Percentiles rank a stretch among this genome's conserved stretches.
phyloP scores from a whole-genome alignment of 805 yeast species.

The Metschnikowia reukaufii region DNA sequence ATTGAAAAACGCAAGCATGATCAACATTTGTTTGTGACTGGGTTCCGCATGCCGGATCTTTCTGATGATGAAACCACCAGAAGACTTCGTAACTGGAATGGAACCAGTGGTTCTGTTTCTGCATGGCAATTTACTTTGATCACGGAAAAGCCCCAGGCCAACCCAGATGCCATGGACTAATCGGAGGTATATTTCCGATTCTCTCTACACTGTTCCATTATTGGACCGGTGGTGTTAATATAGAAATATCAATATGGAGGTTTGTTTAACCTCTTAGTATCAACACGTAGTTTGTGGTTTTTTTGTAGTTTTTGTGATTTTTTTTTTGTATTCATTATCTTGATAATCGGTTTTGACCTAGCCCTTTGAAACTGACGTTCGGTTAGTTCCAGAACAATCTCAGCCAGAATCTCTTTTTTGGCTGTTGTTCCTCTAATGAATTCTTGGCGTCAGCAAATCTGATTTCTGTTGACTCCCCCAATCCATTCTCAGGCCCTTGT shows the following conservation, averaged over 20 bases:
- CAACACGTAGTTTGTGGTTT: neutral
- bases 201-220: too few relatives aligned
- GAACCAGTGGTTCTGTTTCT: constrained; percentile 74
- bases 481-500: neutral
- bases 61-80: constrained; percentile 58
- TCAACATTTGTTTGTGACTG: constrained; percentile 59
- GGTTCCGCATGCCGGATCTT: constrained; percentile 72
- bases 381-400: constrained; percentile 6
- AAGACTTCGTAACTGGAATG: constrained; percentile 72
- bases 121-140: constrained; percentile 52
- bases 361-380: too few relatives aligned
- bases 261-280: neutral
- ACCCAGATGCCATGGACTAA: constrained; percentile 14
- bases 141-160: constrained; percentile 21
- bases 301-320: too few relatives aligned
- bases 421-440: neutral
- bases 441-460: too few relatives aligned
- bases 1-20: constrained; percentile 66
- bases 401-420: neutral
- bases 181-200: neutral
- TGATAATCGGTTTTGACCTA: too few relatives aligned
- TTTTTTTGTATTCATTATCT: too few relatives aligned
- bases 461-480: neutral
- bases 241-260: neutral
- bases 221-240: too few relatives aligned